A percentile compares a stretch with the other conserved stretches of the same genome.
Evolutionary conservation across 208 protist genomes (phyloP).

Genomic region (Jaenimonas drosophilae): DNA sequence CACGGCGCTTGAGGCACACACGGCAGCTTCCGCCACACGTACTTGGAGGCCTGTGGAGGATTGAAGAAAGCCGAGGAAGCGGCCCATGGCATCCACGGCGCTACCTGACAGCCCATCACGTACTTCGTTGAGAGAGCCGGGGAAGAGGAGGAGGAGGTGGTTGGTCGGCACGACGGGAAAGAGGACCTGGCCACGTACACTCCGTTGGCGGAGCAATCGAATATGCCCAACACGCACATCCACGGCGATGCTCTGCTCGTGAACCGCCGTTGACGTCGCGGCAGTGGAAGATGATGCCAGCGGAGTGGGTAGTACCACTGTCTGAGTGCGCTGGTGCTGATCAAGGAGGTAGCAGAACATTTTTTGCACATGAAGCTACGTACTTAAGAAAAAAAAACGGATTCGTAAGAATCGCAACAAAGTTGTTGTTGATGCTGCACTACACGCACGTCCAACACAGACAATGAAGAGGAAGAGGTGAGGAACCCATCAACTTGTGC

Average conservation of each 20-base stretch:
- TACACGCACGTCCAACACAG: too few relatives aligned
- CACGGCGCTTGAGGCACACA: slow-evolving; percentile 43
- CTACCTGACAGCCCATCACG: neutral
- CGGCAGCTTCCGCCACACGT: slow-evolving; percentile 23
- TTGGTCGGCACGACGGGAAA: slow-evolving; percentile 65
- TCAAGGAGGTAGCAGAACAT: too few relatives aligned
- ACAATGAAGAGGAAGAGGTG: too few relatives aligned
- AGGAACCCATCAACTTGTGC: too few relatives aligned
- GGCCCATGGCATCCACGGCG: slow-evolving; percentile 1
- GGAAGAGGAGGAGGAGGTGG: slow-evolving; percentile 56
- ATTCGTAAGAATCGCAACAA: too few relatives aligned
- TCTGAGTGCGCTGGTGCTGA: too few relatives aligned
- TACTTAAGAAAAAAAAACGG: too few relatives aligned
- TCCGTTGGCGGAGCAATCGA: slow-evolving; percentile 34
- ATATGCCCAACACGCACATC: slow-evolving; percentile 21
- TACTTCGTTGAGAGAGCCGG: slow-evolving; percentile 21
- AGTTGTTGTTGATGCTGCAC: too few relatives aligned
- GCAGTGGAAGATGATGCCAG: too few relatives aligned
- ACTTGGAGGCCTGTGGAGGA: slow-evolving; percentile 9
- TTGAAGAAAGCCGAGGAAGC: slow-evolving; percentile 9
- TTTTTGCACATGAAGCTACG: too few relatives aligned
- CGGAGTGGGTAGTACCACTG: too few relatives aligned
- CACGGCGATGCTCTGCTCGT: slow-evolving; percentile 2
- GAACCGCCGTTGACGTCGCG: too few relatives aligned
- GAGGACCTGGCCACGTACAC: slow-evolving; percentile 70